phyloP scores from a whole-genome alignment of 2,329 filamentous ascomycete species.

The Allantophomopsis cytisporea region DNA sequence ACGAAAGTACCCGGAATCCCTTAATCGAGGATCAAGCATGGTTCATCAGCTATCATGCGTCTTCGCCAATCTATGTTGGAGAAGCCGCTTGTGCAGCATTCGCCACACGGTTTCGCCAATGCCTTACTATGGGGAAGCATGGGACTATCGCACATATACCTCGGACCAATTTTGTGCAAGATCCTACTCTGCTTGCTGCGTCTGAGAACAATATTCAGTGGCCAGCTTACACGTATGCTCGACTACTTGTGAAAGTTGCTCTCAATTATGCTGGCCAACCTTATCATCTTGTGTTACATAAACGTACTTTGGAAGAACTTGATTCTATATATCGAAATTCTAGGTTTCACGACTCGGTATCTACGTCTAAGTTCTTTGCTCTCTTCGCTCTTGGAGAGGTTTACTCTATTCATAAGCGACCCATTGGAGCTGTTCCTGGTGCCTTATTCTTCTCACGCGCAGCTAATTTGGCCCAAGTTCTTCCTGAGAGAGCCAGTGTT shows the following conservation, averaged over 20 bases:
- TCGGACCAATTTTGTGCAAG: not conserved
- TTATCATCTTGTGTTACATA: slow-evolving; percentile 23
- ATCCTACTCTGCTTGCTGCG: slow-evolving; percentile 10
- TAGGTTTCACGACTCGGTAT: slow-evolving; percentile 16
- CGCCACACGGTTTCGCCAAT: slow-evolving; percentile 22
- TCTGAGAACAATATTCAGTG: slow-evolving; percentile 17
- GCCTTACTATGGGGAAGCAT: slow-evolving; percentile 17
- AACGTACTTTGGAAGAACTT: slow-evolving; percentile 21
- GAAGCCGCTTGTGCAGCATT: slow-evolving; percentile 25
- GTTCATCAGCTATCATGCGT: slow-evolving; percentile 4
- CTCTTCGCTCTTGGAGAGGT: slow-evolving; percentile 30
- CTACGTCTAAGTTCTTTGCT: slow-evolving; percentile 28
- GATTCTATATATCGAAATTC: slow-evolving; percentile 21
- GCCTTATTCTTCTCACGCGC: slow-evolving; percentile 27
- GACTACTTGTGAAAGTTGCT: slow-evolving; percentile 22
- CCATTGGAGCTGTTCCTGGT: slow-evolving; percentile 21
- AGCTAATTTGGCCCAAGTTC: slow-evolving; percentile 24
- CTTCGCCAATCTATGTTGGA: slow-evolving; percentile 18
- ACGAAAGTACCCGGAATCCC: slow-evolving; percentile 8
- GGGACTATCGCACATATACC: not conserved
- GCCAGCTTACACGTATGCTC: slow-evolving; percentile 21
- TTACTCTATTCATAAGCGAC: slow-evolving; percentile 20
- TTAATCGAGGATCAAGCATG: slow-evolving; percentile 17
- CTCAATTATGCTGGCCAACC: slow-evolving; percentile 20
- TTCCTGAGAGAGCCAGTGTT: slow-evolving; percentile 27